Base-by-base conservation (phyloP, 2,329 filamentous ascomycete genomes). In the Pyricularia grisea region DNA sequence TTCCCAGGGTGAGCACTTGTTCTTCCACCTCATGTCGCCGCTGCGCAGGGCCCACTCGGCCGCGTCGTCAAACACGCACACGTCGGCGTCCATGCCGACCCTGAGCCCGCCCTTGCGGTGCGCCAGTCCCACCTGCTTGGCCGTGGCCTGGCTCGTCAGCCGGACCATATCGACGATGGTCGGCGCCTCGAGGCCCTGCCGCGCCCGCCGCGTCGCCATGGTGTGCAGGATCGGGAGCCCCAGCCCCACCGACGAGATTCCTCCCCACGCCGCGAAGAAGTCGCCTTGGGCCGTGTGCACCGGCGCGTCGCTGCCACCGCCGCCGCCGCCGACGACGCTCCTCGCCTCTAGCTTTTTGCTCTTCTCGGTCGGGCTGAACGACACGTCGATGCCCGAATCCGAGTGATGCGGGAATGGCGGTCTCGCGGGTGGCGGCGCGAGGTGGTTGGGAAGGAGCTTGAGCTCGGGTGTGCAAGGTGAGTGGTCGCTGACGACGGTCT, bases 201-300 rank as follows among this genome's bases (percentile, higher is more conserved):
- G 50, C 78, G 74, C n/a, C 77, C 77, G 10, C 82, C 30, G 77
- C 36, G 84, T 79, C 36, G 91, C 85, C 64, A 93, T 89, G 0
- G 92, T 94, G 88, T 94, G 90, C 6, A 99, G 85, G 72, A 99
- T 97, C 4, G 93, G 92, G 4, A 99, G 85, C 0, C 95, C 95
- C 0, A 99, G 87, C 0, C 95, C 95, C 23, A 99, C 94, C 4
- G 92, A 95, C 4, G 92, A 94, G 75, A 99, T 97, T 17, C 95
- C 95, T 68, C 95, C 95, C 95, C 95, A 99, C 0, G 94, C 94
- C 4, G 91, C 88, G 80, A 98, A 95, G 84, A 99, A 98, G 80
- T 98, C 92, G 55, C 95, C 95, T 65, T 61, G 67, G 60, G 78
- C 78, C 5, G 66, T 33, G 33, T 50, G 30, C 69, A 68, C 68